Evolutionary conservation across 306 rosid genomes (phyloP).

Genomic region (Elaeagnus macrophylla): DNA sequence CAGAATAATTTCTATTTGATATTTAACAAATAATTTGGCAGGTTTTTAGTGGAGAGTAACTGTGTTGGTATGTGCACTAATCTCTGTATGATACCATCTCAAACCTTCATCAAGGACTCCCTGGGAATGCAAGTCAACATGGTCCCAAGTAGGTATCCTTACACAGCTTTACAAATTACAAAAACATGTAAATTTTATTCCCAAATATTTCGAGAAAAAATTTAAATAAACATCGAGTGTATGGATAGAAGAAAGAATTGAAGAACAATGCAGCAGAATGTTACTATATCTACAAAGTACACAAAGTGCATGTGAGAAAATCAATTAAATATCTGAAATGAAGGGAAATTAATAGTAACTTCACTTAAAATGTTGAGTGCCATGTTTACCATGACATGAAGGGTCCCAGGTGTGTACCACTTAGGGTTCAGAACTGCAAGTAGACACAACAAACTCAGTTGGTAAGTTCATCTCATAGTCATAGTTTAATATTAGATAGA

Average conservation of each 20-base stretch:
- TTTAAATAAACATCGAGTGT: no score
- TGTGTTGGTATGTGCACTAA: conserved; percentile 87
- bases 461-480: conserved; percentile 24
- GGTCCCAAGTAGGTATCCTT: conserved; percentile 73
- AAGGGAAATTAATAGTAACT: conserved; percentile 30
- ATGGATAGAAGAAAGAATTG: no score
- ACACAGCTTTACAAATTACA: conserved; percentile 6
- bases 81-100: conserved; percentile 84
- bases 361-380: conserved; percentile 49
- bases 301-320: no score
- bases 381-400: conserved; percentile 38
- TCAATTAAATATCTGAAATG: background rate
- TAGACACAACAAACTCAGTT: conserved; percentile 25
- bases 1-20: conserved; percentile 4
- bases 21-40: conserved; percentile 19
- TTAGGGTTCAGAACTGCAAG: conserved; percentile 51
- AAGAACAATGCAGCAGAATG: no score
- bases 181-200: background rate
- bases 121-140: conserved; percentile 73
- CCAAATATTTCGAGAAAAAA: no score
- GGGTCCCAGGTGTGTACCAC: conserved; percentile 61
- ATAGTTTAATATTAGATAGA: conserved; percentile 13
- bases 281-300: no score
- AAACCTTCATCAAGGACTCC: conserved; percentile 64
- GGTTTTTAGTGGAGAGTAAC: conserved; percentile 71